Evolutionary conservation across 1,284 basidiomycete genomes (phyloP), one percentile per base, ranked within the genome.

Genomic region (Ustilago nuda): DNA sequence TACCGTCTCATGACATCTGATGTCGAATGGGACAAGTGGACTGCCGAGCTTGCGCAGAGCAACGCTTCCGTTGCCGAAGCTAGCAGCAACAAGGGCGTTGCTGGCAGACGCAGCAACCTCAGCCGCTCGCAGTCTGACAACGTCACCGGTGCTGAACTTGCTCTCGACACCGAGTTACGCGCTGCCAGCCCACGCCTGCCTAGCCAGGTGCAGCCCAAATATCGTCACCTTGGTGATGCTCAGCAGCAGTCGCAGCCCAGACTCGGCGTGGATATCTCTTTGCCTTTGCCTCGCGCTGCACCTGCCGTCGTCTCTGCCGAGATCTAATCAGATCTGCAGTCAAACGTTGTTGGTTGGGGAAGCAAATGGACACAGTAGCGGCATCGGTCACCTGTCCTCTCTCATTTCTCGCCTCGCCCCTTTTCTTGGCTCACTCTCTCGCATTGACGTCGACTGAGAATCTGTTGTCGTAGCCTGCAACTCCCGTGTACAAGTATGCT

Each of bases 1-100:
- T 88, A 87, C 64, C 76, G 86, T 17, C 79, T 88, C 15, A 82
- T 85, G 69, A 83, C 88, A 27, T 71, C 78, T 17, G 75, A 72
- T 13, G 62, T 59, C 17, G 80, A 79, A 23, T 86, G 81, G 78
- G 56, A 71, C n/a, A 52, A 55, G 17, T 86, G 85, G 84, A 80
- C 71, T 9, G 64, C 60, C 35, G 78, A 80, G 52, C 70, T 83
- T 36, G 64, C 64, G 56, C 67, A 67, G 62, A 37, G 48, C 36
- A 33, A 55, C 17, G 50, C 61, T n/a, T 45, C 35, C 32, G 3
- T 54, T 11, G 19, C 55, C 15, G 68, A 66, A 7, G 45, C 37
- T 41, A 30, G 7, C 27, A 32, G n/a, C 37, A 30, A 17, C 37
- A 30, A 7, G n/a, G 36, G 19, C 11, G 36, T 39, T 27, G 55